Conservation (phyloP, 306 rosid species). For the Castanea sativa region DNA sequence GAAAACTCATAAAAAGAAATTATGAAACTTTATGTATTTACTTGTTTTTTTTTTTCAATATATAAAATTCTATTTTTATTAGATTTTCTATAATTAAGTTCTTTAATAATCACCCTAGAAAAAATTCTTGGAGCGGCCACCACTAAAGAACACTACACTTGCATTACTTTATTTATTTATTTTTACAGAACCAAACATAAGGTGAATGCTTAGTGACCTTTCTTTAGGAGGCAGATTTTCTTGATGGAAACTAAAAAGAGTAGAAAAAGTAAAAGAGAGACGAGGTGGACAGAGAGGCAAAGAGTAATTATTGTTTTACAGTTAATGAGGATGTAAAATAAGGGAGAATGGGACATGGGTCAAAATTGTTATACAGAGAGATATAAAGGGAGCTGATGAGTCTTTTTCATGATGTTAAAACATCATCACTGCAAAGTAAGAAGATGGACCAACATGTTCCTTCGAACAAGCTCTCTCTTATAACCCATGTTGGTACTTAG, state of each 20-base stretch:
- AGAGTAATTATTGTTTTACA: conserved; percentile 22
- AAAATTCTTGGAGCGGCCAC: too few species aligned
- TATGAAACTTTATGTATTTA: too few species aligned
- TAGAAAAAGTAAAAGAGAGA: conserved; percentile 12
- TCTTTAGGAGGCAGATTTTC: conserved; percentile 37
- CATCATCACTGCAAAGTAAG: conserved; percentile 44
- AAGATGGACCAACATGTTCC: conserved; percentile 63
- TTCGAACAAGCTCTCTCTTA: conserved; percentile 33
- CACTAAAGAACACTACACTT: not conserved
- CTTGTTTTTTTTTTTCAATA: too few species aligned
- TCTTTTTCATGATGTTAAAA: conserved; percentile 46
- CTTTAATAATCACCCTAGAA: too few species aligned
- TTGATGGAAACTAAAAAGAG: conserved; percentile 17
- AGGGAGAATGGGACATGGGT: conserved; percentile 41
- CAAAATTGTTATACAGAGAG: conserved; percentile 37
- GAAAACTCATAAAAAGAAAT: too few species aligned
- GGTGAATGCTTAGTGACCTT: not conserved
- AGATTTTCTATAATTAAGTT: too few species aligned
- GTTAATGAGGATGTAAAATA: conserved; percentile 29
- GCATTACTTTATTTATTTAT: not conserved
- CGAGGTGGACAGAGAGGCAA: conserved; percentile 13
- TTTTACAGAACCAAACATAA: not conserved
- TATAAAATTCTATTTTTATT: too few species aligned
- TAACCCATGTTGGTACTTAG: conserved; percentile 36
- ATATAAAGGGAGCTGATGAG: conserved; percentile 32